A percentile compares a stretch with the other conserved stretches of the same genome.
Conservation (phyloP, 306 rosid species). For the Trifolium dubium region DNA sequence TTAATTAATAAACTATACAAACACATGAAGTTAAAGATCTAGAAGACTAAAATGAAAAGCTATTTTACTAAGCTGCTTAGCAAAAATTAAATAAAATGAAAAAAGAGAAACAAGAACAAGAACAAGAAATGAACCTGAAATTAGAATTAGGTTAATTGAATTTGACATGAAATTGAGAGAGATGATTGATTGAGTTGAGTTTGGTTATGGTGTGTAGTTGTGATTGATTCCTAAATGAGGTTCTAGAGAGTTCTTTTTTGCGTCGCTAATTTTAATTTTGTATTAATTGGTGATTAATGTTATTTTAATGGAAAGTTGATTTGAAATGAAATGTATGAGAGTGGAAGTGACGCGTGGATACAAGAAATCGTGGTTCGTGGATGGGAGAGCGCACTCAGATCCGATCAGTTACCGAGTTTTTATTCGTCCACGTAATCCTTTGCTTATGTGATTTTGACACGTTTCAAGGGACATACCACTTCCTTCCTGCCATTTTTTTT, state of each 20-base stretch:
- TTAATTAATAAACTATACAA: not conserved
- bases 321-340: slow-evolving; percentile 44
- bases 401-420: slow-evolving; percentile 60
- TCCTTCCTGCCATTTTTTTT: no score
- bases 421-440: slow-evolving; percentile 47
- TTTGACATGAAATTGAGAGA: not conserved
- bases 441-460: slow-evolving; percentile 10
- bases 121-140: slow-evolving; percentile 32
- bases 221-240: slow-evolving; percentile 47
- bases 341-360: slow-evolving; percentile 63
- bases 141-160: not conserved
- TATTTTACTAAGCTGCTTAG: not conserved
- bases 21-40: slow-evolving; percentile 31
- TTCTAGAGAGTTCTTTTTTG: slow-evolving; percentile 46
- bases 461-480: slow-evolving; percentile 36
- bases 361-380: slow-evolving; percentile 87
- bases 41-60: slow-evolving; percentile 8
- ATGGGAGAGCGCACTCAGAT: slow-evolving; percentile 56
- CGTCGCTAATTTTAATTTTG: not conserved
- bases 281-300: slow-evolving; percentile 24
- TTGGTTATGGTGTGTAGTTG: no score
- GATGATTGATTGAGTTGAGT: not conserved
- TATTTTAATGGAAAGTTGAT: slow-evolving; percentile 26
- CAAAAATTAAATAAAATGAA: not conserved
- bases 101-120: not conserved